phyloP scores from a whole-genome alignment of 2,329 filamentous ascomycete species.

The Neofusicoccum sp. region DNA sequence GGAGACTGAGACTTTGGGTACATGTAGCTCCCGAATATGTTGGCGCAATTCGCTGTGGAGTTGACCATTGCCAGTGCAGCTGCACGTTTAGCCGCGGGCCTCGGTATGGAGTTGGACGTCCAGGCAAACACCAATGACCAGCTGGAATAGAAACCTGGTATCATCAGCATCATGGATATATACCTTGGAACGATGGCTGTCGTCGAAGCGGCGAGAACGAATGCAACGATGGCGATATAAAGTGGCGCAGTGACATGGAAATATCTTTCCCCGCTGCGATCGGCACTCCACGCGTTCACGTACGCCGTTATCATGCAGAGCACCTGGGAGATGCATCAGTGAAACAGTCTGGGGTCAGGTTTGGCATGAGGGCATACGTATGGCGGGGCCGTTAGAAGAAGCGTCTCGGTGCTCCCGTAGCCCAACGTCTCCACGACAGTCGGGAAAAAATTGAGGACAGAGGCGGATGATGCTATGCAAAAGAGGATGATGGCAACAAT shows the following conservation, averaged over 20 bases:
- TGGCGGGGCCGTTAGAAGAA: slow-evolving; percentile 30
- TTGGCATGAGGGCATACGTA: slow-evolving; percentile 26
- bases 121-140: slow-evolving; percentile 9
- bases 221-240: slow-evolving; percentile 15
- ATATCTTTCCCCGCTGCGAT: slow-evolving; percentile 9
- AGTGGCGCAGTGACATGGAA: slow-evolving; percentile 16
- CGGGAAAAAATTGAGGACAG: slow-evolving; percentile 36
- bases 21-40: slow-evolving; percentile 10
- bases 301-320: slow-evolving; percentile 9
- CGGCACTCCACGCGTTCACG: slow-evolving; percentile 17
- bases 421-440: slow-evolving; percentile 42
- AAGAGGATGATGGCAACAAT: neutral
- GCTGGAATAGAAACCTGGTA: slow-evolving; percentile 6
- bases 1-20: neutral
- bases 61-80: slow-evolving; percentile 24
- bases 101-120: slow-evolving; percentile 3
- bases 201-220: slow-evolving; percentile 17
- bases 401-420: slow-evolving; percentile 39
- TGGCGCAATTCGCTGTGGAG: slow-evolving; percentile 1
- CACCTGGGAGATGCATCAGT: neutral
- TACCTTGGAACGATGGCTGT: slow-evolving; percentile 30
- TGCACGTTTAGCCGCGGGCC: slow-evolving; percentile 19
- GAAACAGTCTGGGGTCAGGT: no score
- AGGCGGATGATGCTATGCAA: slow-evolving; percentile 22
- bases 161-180: slow-evolving; percentile 36